These are phyloP conservation scores for Pythium apleroticum DNA, from an alignment of 352 stramenopile species.

Conservation along the genomic window DNA sequence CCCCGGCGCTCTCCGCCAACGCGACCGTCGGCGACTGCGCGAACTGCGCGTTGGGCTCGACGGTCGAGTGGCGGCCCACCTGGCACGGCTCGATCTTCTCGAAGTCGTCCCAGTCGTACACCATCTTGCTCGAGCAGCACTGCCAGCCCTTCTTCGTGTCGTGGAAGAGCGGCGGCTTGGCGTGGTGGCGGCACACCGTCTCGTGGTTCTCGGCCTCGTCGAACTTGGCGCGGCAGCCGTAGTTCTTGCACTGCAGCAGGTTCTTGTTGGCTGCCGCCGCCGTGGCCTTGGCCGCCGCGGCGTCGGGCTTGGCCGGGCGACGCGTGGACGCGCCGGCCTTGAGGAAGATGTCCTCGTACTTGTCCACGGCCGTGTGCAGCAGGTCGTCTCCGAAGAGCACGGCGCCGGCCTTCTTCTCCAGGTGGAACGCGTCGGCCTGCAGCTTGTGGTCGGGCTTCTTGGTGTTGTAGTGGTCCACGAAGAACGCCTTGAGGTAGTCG, in stretches of 20 bases:
- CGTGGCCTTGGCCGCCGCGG: slow-evolving; percentile 2
- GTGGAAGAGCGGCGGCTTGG: slow-evolving; percentile 83
- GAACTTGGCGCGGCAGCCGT: slow-evolving; percentile 85
- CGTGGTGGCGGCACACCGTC: slow-evolving; percentile 74
- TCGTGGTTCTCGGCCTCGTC: slow-evolving; percentile 75
- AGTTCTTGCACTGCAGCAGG: slow-evolving; percentile 84
- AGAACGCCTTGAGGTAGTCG: slow-evolving; percentile 88
- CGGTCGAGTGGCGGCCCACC: slow-evolving; percentile 67
- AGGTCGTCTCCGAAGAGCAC: slow-evolving; percentile 72
- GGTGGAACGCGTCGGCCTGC: slow-evolving; percentile 49
- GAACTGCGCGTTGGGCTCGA: slow-evolving; percentile 69
- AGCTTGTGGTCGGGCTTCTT: slow-evolving; percentile 79
- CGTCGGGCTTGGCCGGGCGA: slow-evolving; percentile 18
- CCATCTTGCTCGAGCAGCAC: slow-evolving; percentile 88
- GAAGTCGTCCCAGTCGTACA: slow-evolving; percentile 96
- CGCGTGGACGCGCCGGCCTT: slow-evolving; percentile 39
- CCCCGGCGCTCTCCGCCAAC: slow-evolving; percentile 42
- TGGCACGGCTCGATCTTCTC: slow-evolving; percentile 83
- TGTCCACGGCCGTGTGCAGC: slow-evolving; percentile 76
- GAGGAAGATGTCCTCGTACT: slow-evolving; percentile 87
- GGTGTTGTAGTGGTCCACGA: slow-evolving; percentile 90
- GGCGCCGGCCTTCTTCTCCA: slow-evolving; percentile 64
- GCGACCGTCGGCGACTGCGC: slow-evolving; percentile 81
- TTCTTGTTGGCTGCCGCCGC: slow-evolving; percentile 30
- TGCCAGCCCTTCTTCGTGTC: slow-evolving; percentile 91